Evolutionary conservation across 129 eudicot genomes (phyloP).

Genomic region (Artemisia argyi): DNA sequence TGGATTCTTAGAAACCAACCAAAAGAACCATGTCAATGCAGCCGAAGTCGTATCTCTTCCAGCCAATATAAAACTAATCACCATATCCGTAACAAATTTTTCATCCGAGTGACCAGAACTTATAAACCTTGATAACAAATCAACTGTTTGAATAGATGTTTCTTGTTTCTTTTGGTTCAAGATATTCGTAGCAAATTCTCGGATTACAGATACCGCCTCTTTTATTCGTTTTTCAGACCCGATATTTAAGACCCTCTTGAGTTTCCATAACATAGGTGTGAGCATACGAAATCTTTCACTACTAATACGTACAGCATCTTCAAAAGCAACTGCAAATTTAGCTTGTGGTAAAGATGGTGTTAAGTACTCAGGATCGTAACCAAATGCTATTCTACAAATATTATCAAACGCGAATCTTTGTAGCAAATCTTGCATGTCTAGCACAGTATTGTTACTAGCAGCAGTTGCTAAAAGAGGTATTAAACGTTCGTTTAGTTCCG

Average conservation of each 20-base stretch:
- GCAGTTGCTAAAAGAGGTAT: slow-evolving; percentile 46
- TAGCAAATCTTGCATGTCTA: slow-evolving; percentile 69
- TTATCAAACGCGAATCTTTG: slow-evolving; percentile 45
- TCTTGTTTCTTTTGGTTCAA: slow-evolving; percentile 31
- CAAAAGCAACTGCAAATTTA: slow-evolving; percentile 33
- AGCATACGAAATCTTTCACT: slow-evolving; percentile 18
- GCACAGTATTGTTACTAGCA: slow-evolving; percentile 16
- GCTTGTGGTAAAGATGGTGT: slow-evolving; percentile 28
- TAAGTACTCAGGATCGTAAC: slow-evolving; percentile 28
- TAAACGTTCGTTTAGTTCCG: slow-evolving; percentile 53
- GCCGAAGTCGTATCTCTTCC: slow-evolving; percentile 42
- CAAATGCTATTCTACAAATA: slow-evolving; percentile 31
- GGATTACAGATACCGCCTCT: slow-evolving; percentile 20
- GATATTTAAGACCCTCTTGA: slow-evolving; percentile 25
- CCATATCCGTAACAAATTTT: slow-evolving; percentile 47
- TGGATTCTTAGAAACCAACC: slow-evolving; percentile 30
- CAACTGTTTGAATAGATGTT: slow-evolving; percentile 10
- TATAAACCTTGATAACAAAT: slow-evolving; percentile 30
- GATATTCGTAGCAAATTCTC: slow-evolving; percentile 25
- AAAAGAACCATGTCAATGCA: slow-evolving; percentile 33
- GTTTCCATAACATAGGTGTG: slow-evolving; percentile 53
- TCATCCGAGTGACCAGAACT: slow-evolving; percentile 55
- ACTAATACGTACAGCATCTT: slow-evolving; percentile 28
- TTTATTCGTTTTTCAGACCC: slow-evolving; percentile 28
- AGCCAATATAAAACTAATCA: slow-evolving; percentile 57